Evolutionary conservation across 1,284 basidiomycete genomes (phyloP), one percentile per base, ranked within the genome.

Genomic region (Irpex sp.): DNA sequence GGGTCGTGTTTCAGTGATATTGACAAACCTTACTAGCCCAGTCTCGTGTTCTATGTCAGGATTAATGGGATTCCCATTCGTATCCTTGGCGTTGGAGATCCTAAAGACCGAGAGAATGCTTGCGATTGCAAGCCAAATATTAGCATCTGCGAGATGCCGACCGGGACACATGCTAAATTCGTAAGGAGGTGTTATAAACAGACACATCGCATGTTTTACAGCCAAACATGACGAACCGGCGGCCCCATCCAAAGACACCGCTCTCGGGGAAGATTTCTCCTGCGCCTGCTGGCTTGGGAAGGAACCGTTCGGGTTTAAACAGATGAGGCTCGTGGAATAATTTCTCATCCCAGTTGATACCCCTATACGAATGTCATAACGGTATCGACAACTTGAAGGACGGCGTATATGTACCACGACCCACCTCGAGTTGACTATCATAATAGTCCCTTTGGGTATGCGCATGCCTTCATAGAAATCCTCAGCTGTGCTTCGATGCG

Each of bases 241-340:
- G 68, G 18, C 72, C 70, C 27, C 66, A 73, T 11, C 72, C 72
- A 65, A 71, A 73, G 9, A 59, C 68, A 13, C 64, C 44, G 44
- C 66, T 65, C 3, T 45, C 56, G 13, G 67, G 66, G 56, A 60
- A 44, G 9, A 22, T 45, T 56, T 65, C 58, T 5, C 24, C 10
- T 18, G 42, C 32, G 38, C 27, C 22, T 13, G 62, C 54, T 24
- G 69, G 45, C 11, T 38, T 67, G 20, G 44, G 27, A 27, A 74
- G 68, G 49, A 59, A 70, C 11, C 73, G 71, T 5, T 70, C 71
- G 44, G 77, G 77, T 27, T 76, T 63, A 69, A 76, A 78, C 3
- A 15, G 65, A 3, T 72, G 63, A 1, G 77, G 76, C 38, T 75
- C 68, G 6, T 72, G 73, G 60, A 74, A 78, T 2, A 67, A 58